Evolutionary conservation across 257 asterid species (phyloP).

Genomic region (Thymus quinquecostatus): DNA sequence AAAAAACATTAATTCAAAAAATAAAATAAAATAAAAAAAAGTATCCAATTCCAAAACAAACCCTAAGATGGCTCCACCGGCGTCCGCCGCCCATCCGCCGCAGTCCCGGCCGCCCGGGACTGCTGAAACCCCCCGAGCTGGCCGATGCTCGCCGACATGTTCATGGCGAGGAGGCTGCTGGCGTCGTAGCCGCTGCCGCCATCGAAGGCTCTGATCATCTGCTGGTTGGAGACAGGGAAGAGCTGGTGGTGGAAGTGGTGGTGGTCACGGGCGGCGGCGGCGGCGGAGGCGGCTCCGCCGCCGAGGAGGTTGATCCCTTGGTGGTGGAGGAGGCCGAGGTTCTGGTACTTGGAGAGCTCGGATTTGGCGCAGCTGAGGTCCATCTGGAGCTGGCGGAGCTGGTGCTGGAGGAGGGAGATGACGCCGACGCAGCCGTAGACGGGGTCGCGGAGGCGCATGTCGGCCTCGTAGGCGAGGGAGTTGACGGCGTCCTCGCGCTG

Average conservation of each 20-base stretch:
- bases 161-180: constrained; percentile 69
- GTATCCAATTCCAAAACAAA: constrained; percentile 14
- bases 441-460: constrained; percentile 82
- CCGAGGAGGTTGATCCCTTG: constrained; percentile 56
- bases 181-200: constrained; percentile 62
- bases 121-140: constrained; percentile 77
- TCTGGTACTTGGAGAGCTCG: constrained; percentile 72
- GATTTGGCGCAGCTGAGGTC: constrained; percentile 79
- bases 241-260: constrained; percentile 62
- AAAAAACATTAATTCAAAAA: neutral
- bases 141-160: constrained; percentile 64
- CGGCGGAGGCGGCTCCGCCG: constrained; percentile 35
- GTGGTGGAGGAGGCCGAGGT: constrained; percentile 48
- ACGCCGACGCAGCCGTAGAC: constrained; percentile 84
- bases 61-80: constrained; percentile 83
- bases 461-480: constrained; percentile 72
- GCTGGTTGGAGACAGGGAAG: constrained; percentile 62
- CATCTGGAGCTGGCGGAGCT: constrained; percentile 77
- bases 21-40: neutral
- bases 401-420: constrained; percentile 79
- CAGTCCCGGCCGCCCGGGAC: constrained; percentile 58
- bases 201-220: constrained; percentile 48
- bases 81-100: constrained; percentile 80
- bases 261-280: constrained; percentile 39
- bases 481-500: constrained; percentile 80